These are phyloP conservation scores for Domatiomyces globalis DNA, from an alignment of 2,329 filamentous ascomycete species.

Conservation along the genomic window DNA sequence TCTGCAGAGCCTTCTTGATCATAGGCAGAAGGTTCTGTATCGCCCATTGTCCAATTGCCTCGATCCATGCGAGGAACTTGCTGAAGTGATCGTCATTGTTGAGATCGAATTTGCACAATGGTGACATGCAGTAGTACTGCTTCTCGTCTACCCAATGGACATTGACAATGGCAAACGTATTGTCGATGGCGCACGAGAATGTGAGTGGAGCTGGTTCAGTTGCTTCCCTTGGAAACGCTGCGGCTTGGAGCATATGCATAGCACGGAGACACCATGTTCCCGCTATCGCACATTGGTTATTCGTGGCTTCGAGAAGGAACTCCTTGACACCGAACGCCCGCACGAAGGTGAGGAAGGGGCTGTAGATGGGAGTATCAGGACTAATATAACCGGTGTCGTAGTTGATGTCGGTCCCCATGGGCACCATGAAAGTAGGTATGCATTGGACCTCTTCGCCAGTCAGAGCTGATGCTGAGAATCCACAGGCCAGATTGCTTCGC, in stretches of 20 bases:
- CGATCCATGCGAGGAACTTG: conserved; percentile 13
- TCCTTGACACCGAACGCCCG: conserved; percentile 11
- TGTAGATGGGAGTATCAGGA: conserved; percentile 13
- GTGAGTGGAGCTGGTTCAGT: conserved; percentile 10
- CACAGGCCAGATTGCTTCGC: conserved; percentile 14
- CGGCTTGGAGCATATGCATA: conserved; percentile 14
- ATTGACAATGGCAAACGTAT: conserved; percentile 15
- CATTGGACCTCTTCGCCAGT: conserved; percentile 7
- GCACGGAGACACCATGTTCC: conserved; percentile 17
- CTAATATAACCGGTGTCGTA: conserved; percentile 16
- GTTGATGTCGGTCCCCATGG: conserved; percentile 14
- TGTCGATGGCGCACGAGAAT: conserved; percentile 17
- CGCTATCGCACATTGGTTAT: conserved; percentile 17
- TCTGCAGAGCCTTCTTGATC: conserved; percentile 13
- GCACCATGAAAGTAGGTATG: conserved; percentile 12
- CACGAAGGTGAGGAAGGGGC: conserved; percentile 16
- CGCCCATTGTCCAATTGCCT: conserved; percentile 16
- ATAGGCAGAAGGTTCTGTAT: conserved; percentile 10
- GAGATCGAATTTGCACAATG: conserved; percentile 17
- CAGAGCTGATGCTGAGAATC: conserved; percentile 13
- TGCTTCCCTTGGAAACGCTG: conserved; percentile 9
- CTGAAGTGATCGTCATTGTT: conserved; percentile 15
- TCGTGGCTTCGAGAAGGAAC: conserved; percentile 12
- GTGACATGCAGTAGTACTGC: conserved; percentile 17
- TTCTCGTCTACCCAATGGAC: conserved; percentile 17